Conservation (phyloP, 805 yeast species). For the Diddensiella santjacobensis region DNA sequence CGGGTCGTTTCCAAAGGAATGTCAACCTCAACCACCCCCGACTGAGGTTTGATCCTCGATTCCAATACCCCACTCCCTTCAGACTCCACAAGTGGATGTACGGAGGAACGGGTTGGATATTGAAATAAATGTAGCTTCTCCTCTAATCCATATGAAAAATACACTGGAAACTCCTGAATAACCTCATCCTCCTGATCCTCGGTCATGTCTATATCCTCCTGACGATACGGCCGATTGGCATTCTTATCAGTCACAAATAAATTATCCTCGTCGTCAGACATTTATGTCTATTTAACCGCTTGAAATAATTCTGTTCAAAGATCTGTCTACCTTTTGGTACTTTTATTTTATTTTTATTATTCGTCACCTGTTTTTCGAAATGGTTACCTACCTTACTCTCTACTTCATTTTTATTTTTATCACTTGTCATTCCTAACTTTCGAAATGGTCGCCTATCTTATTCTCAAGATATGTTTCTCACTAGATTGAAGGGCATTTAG, state of each 20-base stretch:
- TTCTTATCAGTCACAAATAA: slow-evolving; percentile 22
- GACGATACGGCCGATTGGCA: slow-evolving; percentile 7
- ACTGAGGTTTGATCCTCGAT: slow-evolving; percentile 55
- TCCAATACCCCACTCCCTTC: slow-evolving; percentile 39
- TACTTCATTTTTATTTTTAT: no score
- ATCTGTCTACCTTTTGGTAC: no score
- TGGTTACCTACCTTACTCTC: no score
- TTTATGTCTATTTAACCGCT: no score
- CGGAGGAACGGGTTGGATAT: slow-evolving; percentile 55
- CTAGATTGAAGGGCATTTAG: no score
- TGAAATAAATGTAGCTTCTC: slow-evolving; percentile 46
- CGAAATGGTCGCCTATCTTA: no score
- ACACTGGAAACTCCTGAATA: slow-evolving; percentile 56
- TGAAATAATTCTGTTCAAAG: no score
- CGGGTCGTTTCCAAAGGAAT: slow-evolving; percentile 65
- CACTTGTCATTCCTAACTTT: no score
- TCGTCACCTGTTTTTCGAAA: no score
- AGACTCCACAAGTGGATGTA: slow-evolving; percentile 37
- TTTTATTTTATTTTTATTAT: no score
- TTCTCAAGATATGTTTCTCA: no score
- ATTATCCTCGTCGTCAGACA: slow-evolving; percentile 20
- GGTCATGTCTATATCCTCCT: slow-evolving; percentile 11
- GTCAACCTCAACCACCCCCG: slow-evolving; percentile 68
- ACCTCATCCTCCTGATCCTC: slow-evolving; percentile 43
- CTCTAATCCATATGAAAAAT: slow-evolving; percentile 34